Evolutionary conservation across 805 yeast genomes (phyloP), one percentile per base, ranked within the genome.

Genomic region (Scheffersomyces lignosus): DNA sequence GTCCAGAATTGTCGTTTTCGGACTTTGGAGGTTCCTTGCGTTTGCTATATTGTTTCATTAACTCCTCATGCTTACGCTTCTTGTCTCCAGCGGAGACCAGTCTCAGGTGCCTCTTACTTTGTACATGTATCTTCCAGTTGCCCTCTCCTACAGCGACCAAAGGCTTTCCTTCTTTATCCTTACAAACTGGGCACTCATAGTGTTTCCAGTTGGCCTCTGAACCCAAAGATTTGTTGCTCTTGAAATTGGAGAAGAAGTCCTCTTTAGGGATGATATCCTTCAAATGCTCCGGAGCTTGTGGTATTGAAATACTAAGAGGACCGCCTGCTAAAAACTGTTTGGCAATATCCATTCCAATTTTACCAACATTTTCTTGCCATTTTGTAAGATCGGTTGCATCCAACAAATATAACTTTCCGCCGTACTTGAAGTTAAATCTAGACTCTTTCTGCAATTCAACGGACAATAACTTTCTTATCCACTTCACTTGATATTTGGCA

Each of bases 401-500:
- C 4, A 90, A 59, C 0, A 88, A 51, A 43, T 76, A 86, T 4
- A 87, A 54, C 27, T 77, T 73, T 0, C 88, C 88, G 1, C 87
- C 87, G 33, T 80, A 69, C 22, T 73, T 57, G 53, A 64, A 77
- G 15, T 61, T 54, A 38, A 69, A 71, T 13, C 66, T 44, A 0
- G 60, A 47, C 44, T 79, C 85, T 36, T 68, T 68, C 14, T 60
- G 56, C 14, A 82, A 56, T 57, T 83, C 89, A 0, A 80, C 77
- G 0, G 81, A 71, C 10, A 93, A 60, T 40, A 80, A 68, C 47
- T 83, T 86, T 33, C 75, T 73, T 43, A 93, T 89, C 97, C 98
- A 93, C 56, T 88, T 89, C 9, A 88, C 80, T 56, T 93, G 99
- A 43, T 76, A 75, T 44, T 81, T 82, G 1, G 98, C 96, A 59